phyloP scores from a whole-genome alignment of 352 stramenopile genomes.

The Phytophthora agathidicida region DNA sequence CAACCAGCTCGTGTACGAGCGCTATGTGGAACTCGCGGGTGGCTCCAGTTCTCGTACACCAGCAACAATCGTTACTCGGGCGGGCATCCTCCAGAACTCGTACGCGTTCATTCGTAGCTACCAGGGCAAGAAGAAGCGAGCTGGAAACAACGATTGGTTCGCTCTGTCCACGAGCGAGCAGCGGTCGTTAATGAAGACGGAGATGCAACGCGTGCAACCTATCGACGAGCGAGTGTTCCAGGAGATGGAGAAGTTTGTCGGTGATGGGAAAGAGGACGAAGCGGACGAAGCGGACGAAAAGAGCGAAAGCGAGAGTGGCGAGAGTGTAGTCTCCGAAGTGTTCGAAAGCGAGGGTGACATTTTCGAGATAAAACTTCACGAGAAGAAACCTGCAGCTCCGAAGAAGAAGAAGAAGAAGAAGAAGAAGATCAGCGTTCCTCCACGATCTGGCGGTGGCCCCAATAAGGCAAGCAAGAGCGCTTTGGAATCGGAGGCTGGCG shows the following conservation, averaged over 20 bases:
- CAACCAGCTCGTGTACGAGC: slow-evolving; percentile 10
- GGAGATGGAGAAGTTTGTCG: slow-evolving; percentile 10
- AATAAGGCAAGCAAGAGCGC: slow-evolving; percentile 1
- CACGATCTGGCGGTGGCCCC: not conserved
- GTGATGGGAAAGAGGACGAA: not conserved
- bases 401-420: slow-evolving; percentile 5
- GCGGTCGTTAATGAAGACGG: slow-evolving; percentile 24
- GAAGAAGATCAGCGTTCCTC: not conserved
- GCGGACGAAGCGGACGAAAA: slow-evolving; percentile 20
- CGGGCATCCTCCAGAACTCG: slow-evolving; percentile 12
- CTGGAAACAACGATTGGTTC: slow-evolving; percentile 22
- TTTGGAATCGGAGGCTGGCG: slow-evolving; percentile 20
- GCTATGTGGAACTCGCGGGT: slow-evolving; percentile 10
- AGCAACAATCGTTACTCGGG: not conserved
- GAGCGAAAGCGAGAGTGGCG: not conserved
- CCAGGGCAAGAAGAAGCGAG: not conserved
- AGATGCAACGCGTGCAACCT: slow-evolving; percentile 10
- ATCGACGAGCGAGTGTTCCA: slow-evolving; percentile 18
- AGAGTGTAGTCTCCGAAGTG: too few relatives aligned
- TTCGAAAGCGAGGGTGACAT: too few relatives aligned
- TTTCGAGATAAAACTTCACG: too few relatives aligned
- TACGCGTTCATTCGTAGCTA: slow-evolving; percentile 20
- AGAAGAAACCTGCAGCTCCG: not conserved
- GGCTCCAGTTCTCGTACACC: slow-evolving; percentile 5
- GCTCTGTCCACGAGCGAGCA: slow-evolving; percentile 7